Base-by-base conservation (phyloP, 129 eudicot genomes). In the Erigeron canadensis region DNA sequence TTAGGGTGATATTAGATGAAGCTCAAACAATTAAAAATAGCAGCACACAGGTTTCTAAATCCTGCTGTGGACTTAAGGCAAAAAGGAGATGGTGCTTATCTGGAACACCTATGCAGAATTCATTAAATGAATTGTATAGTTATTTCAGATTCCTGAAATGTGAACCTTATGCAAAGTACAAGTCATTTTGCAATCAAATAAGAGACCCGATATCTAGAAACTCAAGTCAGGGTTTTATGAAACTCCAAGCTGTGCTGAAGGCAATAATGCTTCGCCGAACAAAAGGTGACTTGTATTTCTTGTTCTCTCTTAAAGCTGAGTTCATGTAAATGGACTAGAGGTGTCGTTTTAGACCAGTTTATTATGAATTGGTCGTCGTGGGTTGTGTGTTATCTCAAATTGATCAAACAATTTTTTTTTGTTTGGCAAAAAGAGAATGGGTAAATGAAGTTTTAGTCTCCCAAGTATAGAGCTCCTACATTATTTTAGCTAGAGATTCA, bases 11-110 rank as follows among this genome's bases (percentile, higher is more conserved):
- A 51, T 65, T 93, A 62, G 98, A 93, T 85, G 98, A 94, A 86
- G 95, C 97, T 58, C 98, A 94, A 81, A 94, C 96, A n/a, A 94
- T 90, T 37, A 94, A 94, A 51, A 94, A 94, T 74, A 91, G 89
- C 76, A 84, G 97, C 81, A 94, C 97, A 10, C 91, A 69, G 73
- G 85, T 90, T 72, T 86, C 98, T 57, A 82, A 90, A 84, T 96
- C 98, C 2, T 94, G 98, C 75, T 86, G 90, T 63, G 96, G 98
- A 64, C 89, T 94, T 65, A 81, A 86, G 78, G 98, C 98, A 3
- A 94, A 94, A 79, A 78, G 78, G 55, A 79, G 98, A 51, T 94
- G 98, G 98, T 94, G 98, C 68, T 85, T 94, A 63, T 93, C 98
- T 2, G 98, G 98, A 77, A 89, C 98, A 2, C 98, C 98, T 53